These are phyloP conservation scores for Citrullus colocynthis DNA, from an alignment of 306 rosid genomes.

Conservation along the genomic window DNA sequence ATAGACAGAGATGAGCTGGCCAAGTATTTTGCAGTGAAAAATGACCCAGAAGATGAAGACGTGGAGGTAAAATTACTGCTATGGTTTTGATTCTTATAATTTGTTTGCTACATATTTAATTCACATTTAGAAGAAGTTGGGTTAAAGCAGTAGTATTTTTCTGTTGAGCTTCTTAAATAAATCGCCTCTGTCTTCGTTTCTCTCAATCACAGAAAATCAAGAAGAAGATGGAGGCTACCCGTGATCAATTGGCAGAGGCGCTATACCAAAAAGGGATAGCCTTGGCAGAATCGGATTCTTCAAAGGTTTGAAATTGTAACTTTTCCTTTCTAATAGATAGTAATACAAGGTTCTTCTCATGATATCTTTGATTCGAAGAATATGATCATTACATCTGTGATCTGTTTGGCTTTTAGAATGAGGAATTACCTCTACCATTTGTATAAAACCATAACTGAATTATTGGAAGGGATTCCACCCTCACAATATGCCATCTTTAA, in stretches of 20 bases:
- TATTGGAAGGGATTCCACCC: neutral
- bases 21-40: constrained; percentile 46
- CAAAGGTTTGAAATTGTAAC: constrained; percentile 39
- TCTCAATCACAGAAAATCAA: constrained; percentile 37
- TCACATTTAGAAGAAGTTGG: neutral
- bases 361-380: neutral
- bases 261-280: constrained; percentile 88
- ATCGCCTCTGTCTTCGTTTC: constrained; percentile 3
- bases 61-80: constrained; percentile 44
- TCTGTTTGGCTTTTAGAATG: neutral
- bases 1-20: constrained; percentile 72
- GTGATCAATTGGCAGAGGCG: constrained; percentile 83
- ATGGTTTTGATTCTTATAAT: neutral
- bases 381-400: neutral
- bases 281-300: constrained; percentile 53
- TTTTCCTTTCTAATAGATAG: constrained; percentile 6
- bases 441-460: neutral
- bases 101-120: neutral
- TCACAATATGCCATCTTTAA: neutral
- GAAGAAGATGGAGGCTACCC: constrained; percentile 77
- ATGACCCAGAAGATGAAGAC: constrained; percentile 83
- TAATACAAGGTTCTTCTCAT: neutral
- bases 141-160: neutral
- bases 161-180: neutral
- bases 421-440: neutral